A percentile compares a stretch with the other conserved stretches of the same genome.
Conservation (phyloP, 139 green algal genomes). For the Pleodorina starrii region DNA sequence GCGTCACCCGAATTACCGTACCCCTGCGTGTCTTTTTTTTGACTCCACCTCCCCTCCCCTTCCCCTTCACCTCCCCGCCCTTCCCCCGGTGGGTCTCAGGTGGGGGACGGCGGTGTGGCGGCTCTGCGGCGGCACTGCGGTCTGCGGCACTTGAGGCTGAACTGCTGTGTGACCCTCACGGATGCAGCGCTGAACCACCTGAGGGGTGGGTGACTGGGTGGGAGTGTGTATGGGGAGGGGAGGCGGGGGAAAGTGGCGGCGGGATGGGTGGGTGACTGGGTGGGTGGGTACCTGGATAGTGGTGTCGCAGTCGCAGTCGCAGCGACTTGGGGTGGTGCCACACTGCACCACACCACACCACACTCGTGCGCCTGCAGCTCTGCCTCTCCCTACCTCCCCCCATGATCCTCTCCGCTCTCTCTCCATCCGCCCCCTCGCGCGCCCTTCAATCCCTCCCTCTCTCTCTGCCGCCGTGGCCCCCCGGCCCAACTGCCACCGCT, state of each 20-base stretch:
- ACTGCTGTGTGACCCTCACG: background rate
- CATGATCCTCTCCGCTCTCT: too few species aligned
- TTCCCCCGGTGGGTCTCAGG: background rate
- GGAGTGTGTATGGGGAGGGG: background rate
- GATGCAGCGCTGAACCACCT: constrained; percentile 13
- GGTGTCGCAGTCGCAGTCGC: too few species aligned
- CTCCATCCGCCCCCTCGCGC: too few species aligned
- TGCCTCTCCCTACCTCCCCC: too few species aligned
- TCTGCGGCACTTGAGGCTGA: constrained; percentile 24
- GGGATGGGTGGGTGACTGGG: background rate
- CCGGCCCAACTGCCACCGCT: too few species aligned
- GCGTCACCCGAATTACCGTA: too few species aligned
- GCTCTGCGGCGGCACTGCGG: constrained; percentile 10
- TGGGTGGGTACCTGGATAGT: too few species aligned
- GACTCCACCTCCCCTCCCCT: background rate
- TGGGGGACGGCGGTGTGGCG: constrained; percentile 8
- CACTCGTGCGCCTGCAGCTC: too few species aligned
- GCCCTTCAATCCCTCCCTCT: background rate
- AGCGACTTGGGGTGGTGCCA: too few species aligned
- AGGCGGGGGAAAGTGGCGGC: background rate
- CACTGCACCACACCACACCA: too few species aligned
- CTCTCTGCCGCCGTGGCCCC: too few species aligned
- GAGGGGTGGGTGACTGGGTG: background rate
- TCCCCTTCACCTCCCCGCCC: background rate
- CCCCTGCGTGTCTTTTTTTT: too few species aligned